These are phyloP conservation scores for Coniella lustricola DNA, from an alignment of 2,329 filamentous ascomycete species.

Conservation along the genomic window DNA sequence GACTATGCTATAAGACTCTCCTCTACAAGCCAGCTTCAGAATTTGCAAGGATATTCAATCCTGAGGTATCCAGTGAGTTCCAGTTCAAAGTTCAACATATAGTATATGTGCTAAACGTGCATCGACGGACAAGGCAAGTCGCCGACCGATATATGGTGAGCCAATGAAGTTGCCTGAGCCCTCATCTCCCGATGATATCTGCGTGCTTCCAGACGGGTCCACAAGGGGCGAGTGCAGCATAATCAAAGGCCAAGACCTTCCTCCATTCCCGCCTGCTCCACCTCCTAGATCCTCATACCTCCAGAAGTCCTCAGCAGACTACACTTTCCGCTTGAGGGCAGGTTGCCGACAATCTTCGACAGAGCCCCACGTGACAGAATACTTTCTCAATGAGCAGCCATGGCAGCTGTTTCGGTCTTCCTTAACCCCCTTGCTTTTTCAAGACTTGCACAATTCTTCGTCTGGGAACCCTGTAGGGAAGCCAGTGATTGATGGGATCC, in stretches of 20 bases:
- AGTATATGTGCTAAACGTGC: no score
- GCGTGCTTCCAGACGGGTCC: slow-evolving; percentile 17
- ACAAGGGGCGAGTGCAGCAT: slow-evolving; percentile 11
- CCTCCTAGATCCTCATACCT: neutral
- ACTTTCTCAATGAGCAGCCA: slow-evolving; percentile 11
- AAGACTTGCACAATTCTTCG: neutral
- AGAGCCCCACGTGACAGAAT: slow-evolving; percentile 7
- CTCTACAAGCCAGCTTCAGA: slow-evolving; percentile 21
- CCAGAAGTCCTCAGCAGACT: slow-evolving; percentile 2
- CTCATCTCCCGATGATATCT: slow-evolving; percentile 4
- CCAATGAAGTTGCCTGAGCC: slow-evolving; percentile 17
- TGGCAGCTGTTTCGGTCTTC: slow-evolving; percentile 15
- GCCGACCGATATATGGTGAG: slow-evolving; percentile 13
- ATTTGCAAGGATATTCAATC: slow-evolving; percentile 19
- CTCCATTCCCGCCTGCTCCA: slow-evolving; percentile 10
- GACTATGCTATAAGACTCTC: slow-evolving; percentile 20
- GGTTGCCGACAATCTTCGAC: slow-evolving; percentile 7
- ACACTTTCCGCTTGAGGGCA: slow-evolving; percentile 13
- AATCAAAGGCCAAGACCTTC: slow-evolving; percentile 6
- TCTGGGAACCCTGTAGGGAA: neutral
- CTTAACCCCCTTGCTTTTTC: slow-evolving; percentile 16
- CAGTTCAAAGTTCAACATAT: no score
- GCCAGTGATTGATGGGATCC: neutral
- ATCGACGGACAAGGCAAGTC: no score
- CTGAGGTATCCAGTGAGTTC: slow-evolving; percentile 16